A percentile compares a stretch with the other conserved stretches of the same genome.
Conservation (phyloP, 148 eudicot species). For the Gaultheria prostrata region DNA sequence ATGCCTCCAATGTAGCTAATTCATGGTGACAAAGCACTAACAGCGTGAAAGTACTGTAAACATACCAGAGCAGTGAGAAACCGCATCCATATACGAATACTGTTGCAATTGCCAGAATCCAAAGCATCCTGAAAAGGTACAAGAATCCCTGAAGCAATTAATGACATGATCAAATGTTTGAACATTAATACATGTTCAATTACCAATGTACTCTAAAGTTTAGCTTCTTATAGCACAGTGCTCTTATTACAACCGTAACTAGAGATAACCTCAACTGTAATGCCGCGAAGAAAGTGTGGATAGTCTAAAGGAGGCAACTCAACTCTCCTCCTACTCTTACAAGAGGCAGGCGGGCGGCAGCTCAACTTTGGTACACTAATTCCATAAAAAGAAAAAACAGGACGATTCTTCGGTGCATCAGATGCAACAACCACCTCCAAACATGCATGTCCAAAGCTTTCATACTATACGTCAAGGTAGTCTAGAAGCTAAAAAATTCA, state of each 20-base stretch:
- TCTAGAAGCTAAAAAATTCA: not conserved
- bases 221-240: not conserved
- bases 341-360: not conserved
- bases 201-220: not conserved
- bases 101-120: constrained; percentile 63
- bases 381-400: not conserved
- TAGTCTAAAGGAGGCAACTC: not conserved
- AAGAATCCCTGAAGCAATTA: constrained; percentile 8
- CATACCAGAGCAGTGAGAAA: constrained; percentile 86
- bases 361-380: not conserved
- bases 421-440: not conserved
- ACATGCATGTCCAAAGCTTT: not conserved
- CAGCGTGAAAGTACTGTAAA: not conserved
- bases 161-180: not conserved
- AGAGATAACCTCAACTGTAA: not conserved
- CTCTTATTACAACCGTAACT: not conserved
- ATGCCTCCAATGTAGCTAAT: not conserved
- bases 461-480: not conserved
- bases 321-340: not conserved
- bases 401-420: not conserved
- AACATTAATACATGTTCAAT: not conserved
- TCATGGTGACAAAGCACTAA: not conserved
- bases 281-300: too few relatives aligned
- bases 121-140: constrained; percentile 64
- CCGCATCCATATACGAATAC: constrained; percentile 74